phyloP scores from a whole-genome alignment of 2,329 filamentous ascomycete species.

The Magnaporthales sp. region DNA sequence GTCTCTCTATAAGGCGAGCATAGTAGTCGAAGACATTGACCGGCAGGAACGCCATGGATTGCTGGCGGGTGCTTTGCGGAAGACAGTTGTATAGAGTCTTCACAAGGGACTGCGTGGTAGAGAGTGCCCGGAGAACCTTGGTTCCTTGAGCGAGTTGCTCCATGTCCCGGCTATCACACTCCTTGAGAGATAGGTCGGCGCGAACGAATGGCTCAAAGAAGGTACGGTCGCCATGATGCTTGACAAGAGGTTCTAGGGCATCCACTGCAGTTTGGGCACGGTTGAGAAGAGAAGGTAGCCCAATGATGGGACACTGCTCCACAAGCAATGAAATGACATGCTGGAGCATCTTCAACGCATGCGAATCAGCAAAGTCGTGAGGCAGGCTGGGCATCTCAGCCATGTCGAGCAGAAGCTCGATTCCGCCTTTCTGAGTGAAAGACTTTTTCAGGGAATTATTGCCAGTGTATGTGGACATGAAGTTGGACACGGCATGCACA shows the following conservation, averaged over 20 bases:
- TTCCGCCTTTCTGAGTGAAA: constrained; percentile 72
- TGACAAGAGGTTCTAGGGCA: constrained; percentile 56
- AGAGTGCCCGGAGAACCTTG: constrained; percentile 65
- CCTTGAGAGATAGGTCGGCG: constrained; percentile 22
- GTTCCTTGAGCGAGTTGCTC: constrained; percentile 58
- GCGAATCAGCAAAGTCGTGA: constrained; percentile 59
- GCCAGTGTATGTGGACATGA: constrained; percentile 65
- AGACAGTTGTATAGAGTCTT: constrained; percentile 69
- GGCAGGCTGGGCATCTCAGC: constrained; percentile 74
- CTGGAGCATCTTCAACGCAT: constrained; percentile 61
- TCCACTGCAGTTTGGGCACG: constrained; percentile 64
- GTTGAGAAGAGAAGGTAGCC: constrained; percentile 71
- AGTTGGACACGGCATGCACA: constrained; percentile 66
- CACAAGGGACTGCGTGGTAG: constrained; percentile 68
- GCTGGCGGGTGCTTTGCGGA: constrained; percentile 57
- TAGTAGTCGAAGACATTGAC: constrained; percentile 85
- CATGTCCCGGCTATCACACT: constrained; percentile 24
- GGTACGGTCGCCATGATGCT: constrained; percentile 39
- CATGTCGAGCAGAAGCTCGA: constrained; percentile 77
- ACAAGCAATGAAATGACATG: constrained; percentile 69
- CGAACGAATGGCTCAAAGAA: constrained; percentile 64
- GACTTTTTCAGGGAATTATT: constrained; percentile 63
- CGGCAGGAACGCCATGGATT: constrained; percentile 57
- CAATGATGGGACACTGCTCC: constrained; percentile 71
- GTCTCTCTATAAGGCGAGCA: constrained; percentile 58